Evolutionary conservation across 2,329 filamentous ascomycete genomes (phyloP), one percentile per base, ranked within the genome.

Genomic region (Paraconiothyrium sp.): DNA sequence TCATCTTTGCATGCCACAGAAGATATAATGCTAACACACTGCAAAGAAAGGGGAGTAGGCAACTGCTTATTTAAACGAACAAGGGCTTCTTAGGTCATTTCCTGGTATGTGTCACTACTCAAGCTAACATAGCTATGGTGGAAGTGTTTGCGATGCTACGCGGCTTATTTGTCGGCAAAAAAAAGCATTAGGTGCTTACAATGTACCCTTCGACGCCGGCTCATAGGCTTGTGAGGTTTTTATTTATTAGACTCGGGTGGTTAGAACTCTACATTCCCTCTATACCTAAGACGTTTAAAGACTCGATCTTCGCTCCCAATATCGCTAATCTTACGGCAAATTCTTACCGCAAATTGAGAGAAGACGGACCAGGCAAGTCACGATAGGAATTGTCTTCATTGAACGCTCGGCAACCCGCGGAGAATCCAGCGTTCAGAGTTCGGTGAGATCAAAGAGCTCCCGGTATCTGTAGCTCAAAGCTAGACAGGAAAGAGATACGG

Each of bases 1-100:
- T 69, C 13, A 77, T 80, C 61, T 64, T 80, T 41, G 4, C 78
- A 3, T 80, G 9, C 77, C 76, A 9, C 78, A 80, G 59, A 64
- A 66, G 44, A 67, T 78, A 16, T 79, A 76, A 76, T 43, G 57
- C 1, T 54, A 80, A 46, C 62, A 74, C 14, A 71, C 78, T 64
- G 68, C 57, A 16, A 72, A 68, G 67, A 63, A 44, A 77, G 74
- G 63, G 75, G 14, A 73, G 11, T 59, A 5, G 60, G 54, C 14
- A 50, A 59, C 24, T 50, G 67, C 1, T 37, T 77, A 14, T 67
- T 79, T 11, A 79, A 79, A 49, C 66, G 72, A 5, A 63, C 76
- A 3, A 76, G 77, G 59, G 59, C 77, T 11, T 62, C 78, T 74
- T 79, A 56, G 61, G 76, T 71, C 14, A 24, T 11, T 35, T 14